Evolutionary conservation across 352 stramenopile species (phyloP), one percentile per base, ranked within the genome.

Genomic region (Pythium phragmitis): DNA sequence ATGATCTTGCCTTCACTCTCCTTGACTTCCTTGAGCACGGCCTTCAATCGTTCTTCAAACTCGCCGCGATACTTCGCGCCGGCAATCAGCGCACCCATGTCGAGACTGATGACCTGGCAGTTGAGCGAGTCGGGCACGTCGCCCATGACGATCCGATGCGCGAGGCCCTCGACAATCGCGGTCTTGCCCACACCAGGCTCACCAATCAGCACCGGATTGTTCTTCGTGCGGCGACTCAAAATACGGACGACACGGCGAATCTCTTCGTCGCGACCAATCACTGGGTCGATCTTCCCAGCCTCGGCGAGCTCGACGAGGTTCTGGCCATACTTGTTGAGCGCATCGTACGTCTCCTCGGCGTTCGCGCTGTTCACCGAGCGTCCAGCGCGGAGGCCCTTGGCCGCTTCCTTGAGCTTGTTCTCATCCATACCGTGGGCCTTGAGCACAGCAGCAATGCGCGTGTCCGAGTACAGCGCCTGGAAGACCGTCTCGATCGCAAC

Each of bases 51-150:
- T 69, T 99, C 97, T 80, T 99, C 98, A 75, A 99, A 99, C 68
- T 99, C 97, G 48, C 98, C 98, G 19, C 96, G 83, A 69, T 98
- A 99, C 69, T 98, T 99, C n/a, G 97, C 96, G 19, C 97, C 97
- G 13, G 98, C 97, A 21, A 99, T 91, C 17, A 99, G 62, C 8
- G 94, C 91, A 21, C 93, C 97, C 89, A 99, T 96, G 60, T 99
- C 97, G 13, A 99, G 76, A 19, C 91, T 97, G 43, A 97, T 82
- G 1, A 99, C 75, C 58, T 88, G 82, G 71, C 81, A 92, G 45
- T 95, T 88, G 19, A 99, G 79, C 2, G 83, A 92, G 45, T 98
- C 86, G 0, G 97, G 97, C 3, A 99, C 96, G 67, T 99, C 96
- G 21, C 96, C 97, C 57, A 97, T 77, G 7, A 99, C 77, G 46